phyloP scores from a whole-genome alignment of 352 stramenopile genomes.

The Phytophthora colocasiae region DNA sequence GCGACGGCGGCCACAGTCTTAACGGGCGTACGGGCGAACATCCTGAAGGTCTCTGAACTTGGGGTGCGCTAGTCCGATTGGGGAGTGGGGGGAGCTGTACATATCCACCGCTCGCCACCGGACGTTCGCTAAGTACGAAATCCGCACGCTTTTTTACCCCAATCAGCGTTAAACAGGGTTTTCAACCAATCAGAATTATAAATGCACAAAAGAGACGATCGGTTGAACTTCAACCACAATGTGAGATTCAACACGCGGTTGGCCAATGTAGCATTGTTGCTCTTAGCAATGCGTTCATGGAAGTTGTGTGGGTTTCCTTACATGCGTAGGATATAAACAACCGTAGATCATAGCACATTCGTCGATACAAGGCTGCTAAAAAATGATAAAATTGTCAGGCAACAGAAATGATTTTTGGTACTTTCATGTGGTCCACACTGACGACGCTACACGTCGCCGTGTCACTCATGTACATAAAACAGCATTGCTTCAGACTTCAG shows the following conservation, averaged over 20 bases:
- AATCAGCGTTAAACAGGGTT: constrained; percentile 20
- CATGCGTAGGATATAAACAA: too few species aligned
- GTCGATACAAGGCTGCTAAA: too few species aligned
- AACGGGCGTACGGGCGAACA: constrained; percentile 67
- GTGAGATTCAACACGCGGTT: background rate
- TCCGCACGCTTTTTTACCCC: constrained; percentile 21
- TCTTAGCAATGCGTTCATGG: too few species aligned
- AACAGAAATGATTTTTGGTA: too few species aligned
- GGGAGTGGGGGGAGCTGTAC: constrained; percentile 21
- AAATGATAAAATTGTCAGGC: too few species aligned
- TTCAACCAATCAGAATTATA: background rate
- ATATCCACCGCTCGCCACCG: constrained; percentile 29
- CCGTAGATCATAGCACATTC: too few species aligned
- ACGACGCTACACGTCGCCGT: background rate
- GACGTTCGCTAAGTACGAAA: constrained; percentile 37
- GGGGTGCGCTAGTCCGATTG: constrained; percentile 24
- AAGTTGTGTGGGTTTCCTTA: too few species aligned
- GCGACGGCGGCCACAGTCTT: constrained; percentile 44
- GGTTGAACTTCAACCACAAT: background rate
- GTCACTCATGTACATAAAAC: background rate
- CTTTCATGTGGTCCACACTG: too few species aligned
- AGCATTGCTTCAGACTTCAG: constrained; percentile 19
- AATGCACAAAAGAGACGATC: background rate
- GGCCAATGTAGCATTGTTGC: too few species aligned
- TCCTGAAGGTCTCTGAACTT: constrained; percentile 26